Evolutionary conservation across 805 yeast genomes (phyloP), one percentile per base, ranked within the genome.

Genomic region (Ogataea minuta): DNA sequence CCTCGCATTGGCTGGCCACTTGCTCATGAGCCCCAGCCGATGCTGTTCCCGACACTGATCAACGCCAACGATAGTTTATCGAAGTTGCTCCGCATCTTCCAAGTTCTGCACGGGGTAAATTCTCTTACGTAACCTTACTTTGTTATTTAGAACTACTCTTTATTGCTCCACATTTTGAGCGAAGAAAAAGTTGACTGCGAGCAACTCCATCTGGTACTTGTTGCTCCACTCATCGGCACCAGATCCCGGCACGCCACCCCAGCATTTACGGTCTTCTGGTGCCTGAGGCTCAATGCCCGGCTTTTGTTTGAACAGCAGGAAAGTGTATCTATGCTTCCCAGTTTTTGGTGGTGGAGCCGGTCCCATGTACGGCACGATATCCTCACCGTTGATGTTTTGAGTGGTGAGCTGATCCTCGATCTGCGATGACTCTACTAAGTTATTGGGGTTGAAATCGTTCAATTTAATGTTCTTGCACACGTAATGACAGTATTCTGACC

Each of bases 321-420:
- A 85, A 13, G 85, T 87, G 60, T 90, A 90, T 48, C 96, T 79
- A 67, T 90, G 97, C 56, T 81, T 76, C 10, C 95, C 91, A 0
- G 96, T 84, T 39, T 79, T 79, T 33, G 75, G 74, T 27, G 96
- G 96, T n/a, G 96, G 96, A 4, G 77, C 96, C 3, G 96, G 96
- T 0, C 95, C 95, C 50, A 66, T 56, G 62, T 89, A 88, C 5
- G 79, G 67, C 30, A 79, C 56, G 21, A 84, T 48, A 29, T 70
- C 70, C 14, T 46, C 55, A 14, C 76, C 79, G 27, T 56, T 43
- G 7, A 70, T 45, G 11, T 63, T 59, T n/a, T 63, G 64, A 1
- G 71, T 59, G 11, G 71, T 62, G 27, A 64, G 39, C 30, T 49
- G 48, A 19, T 46, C 53, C 31, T 59, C 66, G 14, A 52, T 41